A percentile compares a stretch with the other conserved stretches of the same genome.
phyloP scores from a whole-genome alignment of 2,329 filamentous ascomycete species.

The Nothophaeocryptopus gaeumannii region DNA sequence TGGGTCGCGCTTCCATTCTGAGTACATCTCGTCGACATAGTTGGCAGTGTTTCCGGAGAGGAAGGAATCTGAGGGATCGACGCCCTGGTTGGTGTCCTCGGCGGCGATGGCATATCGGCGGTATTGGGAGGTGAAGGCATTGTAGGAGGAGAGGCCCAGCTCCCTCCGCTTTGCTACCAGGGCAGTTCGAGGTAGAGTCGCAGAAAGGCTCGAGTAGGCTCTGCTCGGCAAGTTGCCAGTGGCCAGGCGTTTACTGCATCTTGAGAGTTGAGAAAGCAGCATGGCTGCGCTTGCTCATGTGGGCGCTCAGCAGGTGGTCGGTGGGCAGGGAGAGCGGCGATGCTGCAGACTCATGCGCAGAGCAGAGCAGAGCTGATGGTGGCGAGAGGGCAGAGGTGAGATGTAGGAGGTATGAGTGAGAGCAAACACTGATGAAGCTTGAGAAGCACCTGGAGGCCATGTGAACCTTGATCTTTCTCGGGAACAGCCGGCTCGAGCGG shows the following conservation, averaged over 20 bases:
- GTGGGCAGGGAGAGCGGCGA: not conserved
- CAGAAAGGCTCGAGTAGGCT: conserved; percentile 41
- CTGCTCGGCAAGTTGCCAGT: conserved; percentile 52
- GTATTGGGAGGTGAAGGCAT: conserved; percentile 46
- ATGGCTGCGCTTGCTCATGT: conserved; percentile 46
- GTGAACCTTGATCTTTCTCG: too few species aligned
- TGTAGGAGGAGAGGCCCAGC: conserved; percentile 41
- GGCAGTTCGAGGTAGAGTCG: conserved; percentile 39
- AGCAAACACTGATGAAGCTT: too few species aligned
- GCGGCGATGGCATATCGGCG: conserved; percentile 59
- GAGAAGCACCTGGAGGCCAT: too few species aligned
- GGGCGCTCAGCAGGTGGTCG: conserved; percentile 8
- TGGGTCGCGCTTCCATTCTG: conserved; percentile 93
- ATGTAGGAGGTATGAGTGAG: too few species aligned
- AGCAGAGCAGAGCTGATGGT: not conserved
- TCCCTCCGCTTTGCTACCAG: conserved; percentile 49
- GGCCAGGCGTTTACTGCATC: conserved; percentile 63
- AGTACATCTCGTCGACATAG: conserved; percentile 99
- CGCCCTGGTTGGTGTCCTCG: conserved; percentile 59
- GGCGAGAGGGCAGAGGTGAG: too few species aligned
- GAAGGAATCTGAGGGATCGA: conserved; percentile 92
- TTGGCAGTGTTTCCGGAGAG: conserved; percentile 94
- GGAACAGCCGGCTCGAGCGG: too few species aligned
- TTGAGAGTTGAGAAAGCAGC: conserved; percentile 67
- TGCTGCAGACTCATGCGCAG: conserved; percentile 1